Percentiles rank a stretch among this genome's conserved stretches.
phyloP scores from a whole-genome alignment of 2,329 filamentous ascomycete species.

The Biscogniauxia sp. region DNA sequence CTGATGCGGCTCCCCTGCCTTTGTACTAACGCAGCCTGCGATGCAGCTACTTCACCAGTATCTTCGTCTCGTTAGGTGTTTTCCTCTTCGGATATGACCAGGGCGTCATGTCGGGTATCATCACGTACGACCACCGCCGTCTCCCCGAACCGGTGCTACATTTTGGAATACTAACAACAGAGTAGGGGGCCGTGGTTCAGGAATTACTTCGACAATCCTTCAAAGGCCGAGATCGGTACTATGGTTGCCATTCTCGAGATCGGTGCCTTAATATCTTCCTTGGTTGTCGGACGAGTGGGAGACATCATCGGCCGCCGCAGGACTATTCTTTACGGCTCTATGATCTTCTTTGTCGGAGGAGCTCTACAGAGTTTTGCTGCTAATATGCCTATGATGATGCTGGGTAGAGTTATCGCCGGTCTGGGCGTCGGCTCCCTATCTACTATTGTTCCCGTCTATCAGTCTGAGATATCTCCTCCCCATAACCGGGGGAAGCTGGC shows the following conservation, averaged over 20 bases:
- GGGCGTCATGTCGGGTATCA: conserved; percentile 78
- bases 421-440: conserved; percentile 85
- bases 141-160: neutral
- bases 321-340: conserved; percentile 91
- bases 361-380: conserved; percentile 78
- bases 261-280: conserved; percentile 85
- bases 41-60: conserved; percentile 85
- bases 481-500: conserved; percentile 94
- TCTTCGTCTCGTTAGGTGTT: conserved; percentile 82
- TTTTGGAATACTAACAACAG: conserved; percentile 16
- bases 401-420: conserved; percentile 80
- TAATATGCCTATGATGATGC: conserved; percentile 85
- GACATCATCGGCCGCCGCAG: conserved; percentile 86
- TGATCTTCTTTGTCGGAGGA: conserved; percentile 82
- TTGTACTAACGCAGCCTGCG: conserved; percentile 13
- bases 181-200: conserved; percentile 79
- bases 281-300: conserved; percentile 82
- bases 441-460: conserved; percentile 90
- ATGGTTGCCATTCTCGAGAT: conserved; percentile 98
- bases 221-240: conserved; percentile 83
- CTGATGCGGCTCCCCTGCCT: neutral
- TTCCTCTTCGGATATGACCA: conserved; percentile 91
- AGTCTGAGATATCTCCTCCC: conserved; percentile 92
- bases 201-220: conserved; percentile 88
- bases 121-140: conserved; percentile 50